phyloP scores from a whole-genome alignment of 257 asterid genomes.

The Solanum pinnatisectum region DNA sequence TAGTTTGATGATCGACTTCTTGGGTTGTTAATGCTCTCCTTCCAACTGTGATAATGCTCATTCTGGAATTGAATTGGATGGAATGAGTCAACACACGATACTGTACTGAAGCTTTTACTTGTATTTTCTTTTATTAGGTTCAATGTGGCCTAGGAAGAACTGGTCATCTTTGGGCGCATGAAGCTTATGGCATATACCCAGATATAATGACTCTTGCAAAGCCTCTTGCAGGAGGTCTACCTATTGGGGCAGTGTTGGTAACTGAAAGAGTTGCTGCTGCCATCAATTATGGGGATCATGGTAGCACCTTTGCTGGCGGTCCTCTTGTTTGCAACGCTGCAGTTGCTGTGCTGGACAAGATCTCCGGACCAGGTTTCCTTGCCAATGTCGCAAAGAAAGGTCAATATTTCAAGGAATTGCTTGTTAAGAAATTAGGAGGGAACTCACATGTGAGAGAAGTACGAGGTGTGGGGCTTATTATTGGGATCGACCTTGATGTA shows the following conservation, averaged over 20 bases:
- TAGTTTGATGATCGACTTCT: neutral
- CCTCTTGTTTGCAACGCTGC: constrained; percentile 90
- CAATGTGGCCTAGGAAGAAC: constrained; percentile 95
- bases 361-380: constrained; percentile 50
- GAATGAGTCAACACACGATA: neutral
- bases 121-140: constrained; percentile 32
- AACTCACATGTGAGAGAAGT: constrained; percentile 68
- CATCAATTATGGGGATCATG: constrained; percentile 81
- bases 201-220: constrained; percentile 95
- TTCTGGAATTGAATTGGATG: neutral
- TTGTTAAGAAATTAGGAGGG: constrained; percentile 39
- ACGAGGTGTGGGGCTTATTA: constrained; percentile 74
- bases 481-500: constrained; percentile 79
- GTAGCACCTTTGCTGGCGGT: constrained; percentile 96
- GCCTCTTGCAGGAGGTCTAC: constrained; percentile 98
- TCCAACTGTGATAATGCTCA: neutral
- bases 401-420: constrained; percentile 41
- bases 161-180: constrained; percentile 92
- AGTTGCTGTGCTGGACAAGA: constrained; percentile 64
- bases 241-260: constrained; percentile 65
- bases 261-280: constrained; percentile 64
- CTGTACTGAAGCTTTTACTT: neutral
- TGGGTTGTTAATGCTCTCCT: neutral
- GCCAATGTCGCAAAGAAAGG: constrained; percentile 64
- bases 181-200: constrained; percentile 56